These are phyloP conservation scores for Nigrograna mackinnonii DNA, from an alignment of 2,329 filamentous ascomycete species.

Conservation along the genomic window DNA sequence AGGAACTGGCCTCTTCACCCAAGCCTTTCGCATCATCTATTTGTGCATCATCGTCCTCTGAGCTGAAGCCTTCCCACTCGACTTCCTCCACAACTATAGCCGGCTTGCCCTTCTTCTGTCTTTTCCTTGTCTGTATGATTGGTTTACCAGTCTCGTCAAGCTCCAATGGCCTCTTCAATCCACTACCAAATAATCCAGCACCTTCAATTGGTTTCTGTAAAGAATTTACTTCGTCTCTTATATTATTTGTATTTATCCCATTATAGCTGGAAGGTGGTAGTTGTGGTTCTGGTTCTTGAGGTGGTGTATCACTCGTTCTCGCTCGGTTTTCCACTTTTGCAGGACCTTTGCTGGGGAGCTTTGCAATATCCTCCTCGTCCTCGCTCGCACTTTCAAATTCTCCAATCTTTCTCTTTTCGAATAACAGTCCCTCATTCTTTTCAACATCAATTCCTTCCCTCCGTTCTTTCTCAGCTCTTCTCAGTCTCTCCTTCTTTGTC, in stretches of 20 bases:
- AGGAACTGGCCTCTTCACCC: constrained; percentile 6
- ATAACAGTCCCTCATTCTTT: constrained; percentile 59
- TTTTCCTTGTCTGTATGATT: constrained; percentile 80
- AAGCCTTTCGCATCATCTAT: constrained; percentile 26
- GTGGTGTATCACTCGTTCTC: background rate
- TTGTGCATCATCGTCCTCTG: constrained; percentile 43
- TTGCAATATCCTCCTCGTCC: constrained; percentile 19
- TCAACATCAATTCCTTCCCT: constrained; percentile 64
- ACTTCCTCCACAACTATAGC: constrained; percentile 46
- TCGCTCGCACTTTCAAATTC: constrained; percentile 34
- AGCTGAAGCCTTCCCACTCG: constrained; percentile 67
- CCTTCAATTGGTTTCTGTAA: background rate
- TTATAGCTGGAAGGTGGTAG: background rate
- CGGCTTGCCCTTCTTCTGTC: constrained; percentile 56
- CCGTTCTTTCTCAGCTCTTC: constrained; percentile 66
- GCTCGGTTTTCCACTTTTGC: background rate
- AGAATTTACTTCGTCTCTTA: background rate
- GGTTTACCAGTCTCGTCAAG: constrained; percentile 78
- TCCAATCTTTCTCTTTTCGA: constrained; percentile 42
- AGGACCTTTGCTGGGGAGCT: background rate
- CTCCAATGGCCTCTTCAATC: constrained; percentile 85
- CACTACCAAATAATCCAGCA: constrained; percentile 63
- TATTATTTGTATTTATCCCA: too few species aligned
- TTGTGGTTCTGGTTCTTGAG: background rate
- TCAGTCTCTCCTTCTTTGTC: constrained; percentile 71